Conservation (phyloP, 2,329 filamentous ascomycete species). For the Lomentospora prolificans region DNA sequence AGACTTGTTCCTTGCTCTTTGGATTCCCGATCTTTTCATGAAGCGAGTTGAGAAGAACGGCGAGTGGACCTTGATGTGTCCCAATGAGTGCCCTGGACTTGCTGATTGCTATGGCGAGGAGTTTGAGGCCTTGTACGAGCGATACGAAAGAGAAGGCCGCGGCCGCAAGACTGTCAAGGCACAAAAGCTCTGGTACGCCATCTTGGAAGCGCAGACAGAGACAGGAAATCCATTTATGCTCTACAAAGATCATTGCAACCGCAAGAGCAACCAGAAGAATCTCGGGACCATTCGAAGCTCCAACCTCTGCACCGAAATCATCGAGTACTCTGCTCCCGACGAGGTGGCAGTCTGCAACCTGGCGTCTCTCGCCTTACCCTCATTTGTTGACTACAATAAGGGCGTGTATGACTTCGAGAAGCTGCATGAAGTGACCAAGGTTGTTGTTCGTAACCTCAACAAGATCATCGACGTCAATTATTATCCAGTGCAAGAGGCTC, state of each 20-base stretch:
- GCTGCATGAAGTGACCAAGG: conserved; percentile 86
- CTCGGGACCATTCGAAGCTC: conserved; percentile 96
- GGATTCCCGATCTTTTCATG: conserved; percentile 99
- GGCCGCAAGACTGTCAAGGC: conserved; percentile 89
- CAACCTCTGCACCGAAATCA: conserved; percentile 96
- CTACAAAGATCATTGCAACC: conserved; percentile 97
- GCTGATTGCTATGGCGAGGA: conserved; percentile 97
- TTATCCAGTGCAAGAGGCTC: conserved; percentile 91
- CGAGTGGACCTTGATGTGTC: conserved; percentile 97
- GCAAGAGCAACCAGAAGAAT: conserved; percentile 99
- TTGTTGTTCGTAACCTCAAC: conserved; percentile 92
- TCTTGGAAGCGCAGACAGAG: conserved; percentile 96
- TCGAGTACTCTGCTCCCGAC: conserved; percentile 94
- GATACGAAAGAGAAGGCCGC: conserved; percentile 79
- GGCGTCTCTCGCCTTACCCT: conserved; percentile 84
- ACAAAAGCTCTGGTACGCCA: conserved; percentile 99
- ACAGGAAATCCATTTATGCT: conserved; percentile 99
- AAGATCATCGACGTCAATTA: conserved; percentile 97
- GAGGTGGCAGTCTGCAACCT: conserved; percentile 98
- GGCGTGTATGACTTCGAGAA: conserved; percentile 92
- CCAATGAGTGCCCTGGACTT: conserved; percentile 88
- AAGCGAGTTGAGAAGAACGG: conserved; percentile 96
- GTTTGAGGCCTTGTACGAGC: conserved; percentile 89
- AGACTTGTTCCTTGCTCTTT: conserved; percentile 94
- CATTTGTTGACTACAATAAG: conserved; percentile 77